Base-by-base conservation (phyloP, 106 monocot genomes). In the Phalaenopsis aphrodite region DNA sequence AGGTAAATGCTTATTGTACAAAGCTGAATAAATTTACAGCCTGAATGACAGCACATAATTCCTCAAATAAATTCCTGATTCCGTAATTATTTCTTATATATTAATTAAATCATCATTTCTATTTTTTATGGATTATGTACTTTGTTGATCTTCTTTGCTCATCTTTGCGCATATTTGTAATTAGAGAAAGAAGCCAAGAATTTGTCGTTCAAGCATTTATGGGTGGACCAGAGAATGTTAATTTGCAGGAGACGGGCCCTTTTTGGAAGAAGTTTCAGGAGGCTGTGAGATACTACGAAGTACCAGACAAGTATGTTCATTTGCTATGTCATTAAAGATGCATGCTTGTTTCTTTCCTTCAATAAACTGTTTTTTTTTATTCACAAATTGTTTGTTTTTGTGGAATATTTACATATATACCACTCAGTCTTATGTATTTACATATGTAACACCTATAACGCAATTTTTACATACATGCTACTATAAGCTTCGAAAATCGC, bases 151-250 rank as follows among this genome's bases (percentile, higher is more conserved):
- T 30, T 55, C n/a, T 65, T 24, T 7, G 19, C 55, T 71, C 10
- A 55, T 23, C 41, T 77, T 68, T 36, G 38, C 19, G 37, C 36
- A 21, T 49, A 30, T 24, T 64, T 56, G 42, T 49, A 55, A 73
- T 18, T 83, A 95, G 95, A 82, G 77, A 88, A 84, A 93, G 93
- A 79, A 95, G 87, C 58, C 78, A 86, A 37, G 79, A 95, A 55
- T 99, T 95, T 71, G 83, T 95, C 77, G 83, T 99, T 46, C 93
- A 99, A 82, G 99, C 99, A 38, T 99, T 88, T 83, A 79, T 99
- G 17, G 87, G 89, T 36, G 93, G 95, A 14, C 99, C 95, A 75
- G 87, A 91, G 69, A 91, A 93, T 83, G 93, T 95, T 36, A 95
- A 88, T 56, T 47, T 88, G 83, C 94, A 95, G 72, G 93, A 90